Evolutionary conservation across 2,329 filamentous ascomycete species (phyloP).

Genomic region (Claviceps sp.): DNA sequence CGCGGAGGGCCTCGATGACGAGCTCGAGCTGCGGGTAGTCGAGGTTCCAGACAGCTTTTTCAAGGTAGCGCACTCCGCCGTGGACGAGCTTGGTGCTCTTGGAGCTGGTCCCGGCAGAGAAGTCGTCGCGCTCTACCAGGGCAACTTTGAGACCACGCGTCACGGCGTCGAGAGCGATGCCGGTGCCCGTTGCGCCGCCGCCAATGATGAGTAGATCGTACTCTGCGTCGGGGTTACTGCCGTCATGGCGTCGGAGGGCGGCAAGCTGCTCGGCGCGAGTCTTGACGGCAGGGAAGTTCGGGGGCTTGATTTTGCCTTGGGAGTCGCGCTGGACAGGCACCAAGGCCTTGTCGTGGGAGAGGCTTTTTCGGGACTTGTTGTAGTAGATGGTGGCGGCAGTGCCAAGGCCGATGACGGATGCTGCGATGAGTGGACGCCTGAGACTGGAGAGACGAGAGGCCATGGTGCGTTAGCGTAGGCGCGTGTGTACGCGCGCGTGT

Average conservation of each 20-base stretch:
- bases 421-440: conserved; percentile 21
- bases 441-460: conserved; percentile 21
- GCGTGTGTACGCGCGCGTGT: background rate
- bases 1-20: conserved; percentile 68
- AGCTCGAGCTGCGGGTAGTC: conserved; percentile 74
- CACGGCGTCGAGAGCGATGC: conserved; percentile 68
- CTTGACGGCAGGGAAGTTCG: conserved; percentile 21
- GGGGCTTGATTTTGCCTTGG: conserved; percentile 23
- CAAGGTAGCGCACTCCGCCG: conserved; percentile 71
- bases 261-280: conserved; percentile 25
- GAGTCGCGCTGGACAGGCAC: conserved; percentile 22
- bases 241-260: conserved; percentile 22
- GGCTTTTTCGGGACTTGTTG: conserved; percentile 15
- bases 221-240: conserved; percentile 20
- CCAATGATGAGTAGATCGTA: conserved; percentile 73
- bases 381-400: conserved; percentile 19
- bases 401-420: conserved; percentile 15
- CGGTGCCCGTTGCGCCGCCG: conserved; percentile 65
- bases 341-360: conserved; percentile 19
- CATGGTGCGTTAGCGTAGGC: conserved; percentile 13
- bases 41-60: conserved; percentile 76
- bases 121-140: conserved; percentile 71
- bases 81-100: conserved; percentile 84
- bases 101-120: conserved; percentile 67
- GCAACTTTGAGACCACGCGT: conserved; percentile 70